These are phyloP conservation scores for Cyclotella sp. DNA, from an alignment of 108 stramenopile genomes.

Conservation along the genomic window DNA sequence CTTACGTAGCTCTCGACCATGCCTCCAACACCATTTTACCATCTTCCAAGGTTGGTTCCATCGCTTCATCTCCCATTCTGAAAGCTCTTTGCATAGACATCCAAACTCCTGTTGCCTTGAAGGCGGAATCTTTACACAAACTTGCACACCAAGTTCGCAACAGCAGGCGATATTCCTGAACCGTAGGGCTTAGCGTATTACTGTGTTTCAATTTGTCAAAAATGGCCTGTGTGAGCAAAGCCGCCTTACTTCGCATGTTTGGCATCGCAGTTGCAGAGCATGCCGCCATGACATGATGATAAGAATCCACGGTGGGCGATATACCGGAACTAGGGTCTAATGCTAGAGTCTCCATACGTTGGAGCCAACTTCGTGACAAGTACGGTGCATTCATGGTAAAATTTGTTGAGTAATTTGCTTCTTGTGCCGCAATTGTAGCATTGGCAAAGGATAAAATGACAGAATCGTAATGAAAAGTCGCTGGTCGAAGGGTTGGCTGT, in stretches of 20 bases:
- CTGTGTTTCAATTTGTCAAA: slow-evolving; percentile 53
- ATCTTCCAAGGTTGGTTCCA: slow-evolving; percentile 82
- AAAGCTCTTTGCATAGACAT: slow-evolving; percentile 63
- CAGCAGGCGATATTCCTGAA: slow-evolving; percentile 56
- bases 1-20: slow-evolving; percentile 73
- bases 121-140: slow-evolving; percentile 54
- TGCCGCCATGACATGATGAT: slow-evolving; percentile 54
- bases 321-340: slow-evolving; percentile 26
- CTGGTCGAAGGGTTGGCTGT: slow-evolving; percentile 30
- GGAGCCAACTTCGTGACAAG: slow-evolving; percentile 48
- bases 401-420: slow-evolving; percentile 28
- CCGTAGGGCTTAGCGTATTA: slow-evolving; percentile 30
- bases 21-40: slow-evolving; percentile 74
- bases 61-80: slow-evolving; percentile 54
- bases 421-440: slow-evolving; percentile 38
- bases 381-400: slow-evolving; percentile 44
- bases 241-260: slow-evolving; percentile 26
- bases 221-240: slow-evolving; percentile 46
- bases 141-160: slow-evolving; percentile 71
- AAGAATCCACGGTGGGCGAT: slow-evolving; percentile 48
- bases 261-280: slow-evolving; percentile 22
- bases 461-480: slow-evolving; percentile 51
- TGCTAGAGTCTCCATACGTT: slow-evolving; percentile 52
- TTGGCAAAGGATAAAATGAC: slow-evolving; percentile 39
- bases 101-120: slow-evolving; percentile 76